Percentiles rank a stretch among this genome's conserved stretches.
Conservation (phyloP, 495 filamentous ascomycete species). For the Penicillium lagena region DNA sequence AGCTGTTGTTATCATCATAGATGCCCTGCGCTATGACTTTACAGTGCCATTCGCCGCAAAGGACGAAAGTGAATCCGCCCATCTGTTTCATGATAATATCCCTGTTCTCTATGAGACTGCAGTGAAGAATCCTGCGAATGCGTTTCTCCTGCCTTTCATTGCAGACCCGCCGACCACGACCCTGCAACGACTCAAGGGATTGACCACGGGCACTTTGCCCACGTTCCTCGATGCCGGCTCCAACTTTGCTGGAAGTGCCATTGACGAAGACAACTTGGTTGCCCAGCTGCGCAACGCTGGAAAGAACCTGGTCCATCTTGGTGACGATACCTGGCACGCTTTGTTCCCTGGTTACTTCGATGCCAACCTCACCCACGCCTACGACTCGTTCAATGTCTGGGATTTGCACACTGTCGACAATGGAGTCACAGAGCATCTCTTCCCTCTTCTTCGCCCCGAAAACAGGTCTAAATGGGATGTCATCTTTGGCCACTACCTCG, state of each 20-base stretch:
- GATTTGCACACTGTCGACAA: constrained; percentile 96
- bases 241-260: constrained; percentile 94
- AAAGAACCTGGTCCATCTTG: constrained; percentile 84
- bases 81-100: constrained; percentile 81
- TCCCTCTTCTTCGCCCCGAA: constrained; percentile 65
- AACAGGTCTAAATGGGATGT: constrained; percentile 78
- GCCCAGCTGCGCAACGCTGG: constrained; percentile 74
- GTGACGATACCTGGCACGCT: constrained; percentile 93
- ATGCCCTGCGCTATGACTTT: constrained; percentile 95
- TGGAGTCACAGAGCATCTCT: constrained; percentile 87
- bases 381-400: constrained; percentile 98
- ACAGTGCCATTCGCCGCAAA: constrained; percentile 68
- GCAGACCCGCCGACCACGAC: constrained; percentile 94
- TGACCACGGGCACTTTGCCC: constrained; percentile 92
- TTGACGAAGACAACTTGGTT: constrained; percentile 93
- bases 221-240: constrained; percentile 92
- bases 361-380: constrained; percentile 71
- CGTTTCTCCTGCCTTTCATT: constrained; percentile 90
- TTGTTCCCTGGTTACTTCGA: constrained; percentile 92
- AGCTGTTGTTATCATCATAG: constrained; percentile 85
- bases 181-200: constrained; percentile 82
- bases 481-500: constrained; percentile 86
- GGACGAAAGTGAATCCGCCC: constrained; percentile 42
- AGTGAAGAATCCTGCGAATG: constrained; percentile 63
- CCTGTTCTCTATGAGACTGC: constrained; percentile 81